phyloP scores from a whole-genome alignment of 1,284 basidiomycete genomes.

The Blastosporella zonata region DNA sequence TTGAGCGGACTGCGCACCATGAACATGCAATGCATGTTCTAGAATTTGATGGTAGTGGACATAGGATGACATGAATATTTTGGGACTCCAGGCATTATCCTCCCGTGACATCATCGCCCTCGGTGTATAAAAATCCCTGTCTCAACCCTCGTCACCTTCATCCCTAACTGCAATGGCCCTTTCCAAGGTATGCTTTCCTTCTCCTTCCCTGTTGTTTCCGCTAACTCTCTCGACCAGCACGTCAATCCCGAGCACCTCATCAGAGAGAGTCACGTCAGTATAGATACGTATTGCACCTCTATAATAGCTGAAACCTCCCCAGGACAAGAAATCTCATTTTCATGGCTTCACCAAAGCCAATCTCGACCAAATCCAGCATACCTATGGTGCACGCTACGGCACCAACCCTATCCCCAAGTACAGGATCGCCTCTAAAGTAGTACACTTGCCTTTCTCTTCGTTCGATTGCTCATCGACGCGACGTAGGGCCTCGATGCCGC shows the following conservation, averaged over 20 bases:
- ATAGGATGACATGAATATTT: no score
- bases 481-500: conserved; percentile 52
- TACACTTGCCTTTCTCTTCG: background rate
- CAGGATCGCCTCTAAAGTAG: conserved; percentile 55
- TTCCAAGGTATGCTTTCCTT: conserved; percentile 30
- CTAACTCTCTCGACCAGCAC: conserved; percentile 39
- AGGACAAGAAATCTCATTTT: conserved; percentile 50
- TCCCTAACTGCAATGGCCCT: conserved; percentile 32
- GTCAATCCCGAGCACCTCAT: conserved; percentile 63
- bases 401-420: conserved; percentile 66
- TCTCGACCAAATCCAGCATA: conserved; percentile 33
- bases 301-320: background rate
- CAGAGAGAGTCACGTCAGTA: conserved; percentile 46
- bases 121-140: background rate
- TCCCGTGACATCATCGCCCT: conserved; percentile 6
- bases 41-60: no score
- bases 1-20: background rate
- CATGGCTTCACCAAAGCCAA: conserved; percentile 36
- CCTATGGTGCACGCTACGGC: conserved; percentile 66
- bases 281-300: conserved; percentile 9
- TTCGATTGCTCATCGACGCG: conserved; percentile 4
- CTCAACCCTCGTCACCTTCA: conserved; percentile 2
- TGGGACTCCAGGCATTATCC: background rate
- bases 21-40: background rate
- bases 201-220: background rate